Evolutionary conservation across 1,139 yeast genomes (phyloP), one percentile per base, ranked within the genome.

Genomic region (Suhomyces panamericanus): DNA sequence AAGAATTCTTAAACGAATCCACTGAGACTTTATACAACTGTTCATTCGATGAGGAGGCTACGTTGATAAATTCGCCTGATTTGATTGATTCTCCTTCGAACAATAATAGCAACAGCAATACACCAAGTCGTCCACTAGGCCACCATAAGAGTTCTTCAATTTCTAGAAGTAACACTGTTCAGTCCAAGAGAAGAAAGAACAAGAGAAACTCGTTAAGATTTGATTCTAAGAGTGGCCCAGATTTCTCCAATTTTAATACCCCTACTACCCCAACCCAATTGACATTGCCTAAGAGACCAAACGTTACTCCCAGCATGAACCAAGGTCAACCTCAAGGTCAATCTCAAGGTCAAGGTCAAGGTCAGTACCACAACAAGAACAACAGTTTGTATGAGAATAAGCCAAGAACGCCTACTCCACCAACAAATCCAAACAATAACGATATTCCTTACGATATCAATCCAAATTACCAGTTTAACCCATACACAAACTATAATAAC

Each of bases 31-130:
- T 70, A 38, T 56, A 60, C n/a, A 63, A 63, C 42, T 52, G 56
- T 22, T 64, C 70, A n/a, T 65, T 67, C 52, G 75, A 69, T 42
- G 75, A 69, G 41, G 75, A 69, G 24, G 60, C 64, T 4, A 64
- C 71, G 2, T 57, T 65, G 39, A 56, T 62, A 16, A 63, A 55
- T 36, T 60, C 69, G 12, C 67, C 69, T 1, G 68, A 65, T 35
- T 42, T 48, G 16, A 45, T 32, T 32, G 54, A 49, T 27, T 54
- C 49, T 15, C 43, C 46, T 11, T 44, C 48, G 10, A 39, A 36
- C 29, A 46, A 34, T 29, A 41, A 42, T 9, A 44, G 38, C 39
- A 46, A 27, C 37, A 37, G 40, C 29, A 49, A 50, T 15, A 47
- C 51, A 4, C 50, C 52, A 13, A 46, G 41, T 31, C 49, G 49